phyloP scores from a whole-genome alignment of 2,329 filamentous ascomycete genomes.

The Epichloe typhina region DNA sequence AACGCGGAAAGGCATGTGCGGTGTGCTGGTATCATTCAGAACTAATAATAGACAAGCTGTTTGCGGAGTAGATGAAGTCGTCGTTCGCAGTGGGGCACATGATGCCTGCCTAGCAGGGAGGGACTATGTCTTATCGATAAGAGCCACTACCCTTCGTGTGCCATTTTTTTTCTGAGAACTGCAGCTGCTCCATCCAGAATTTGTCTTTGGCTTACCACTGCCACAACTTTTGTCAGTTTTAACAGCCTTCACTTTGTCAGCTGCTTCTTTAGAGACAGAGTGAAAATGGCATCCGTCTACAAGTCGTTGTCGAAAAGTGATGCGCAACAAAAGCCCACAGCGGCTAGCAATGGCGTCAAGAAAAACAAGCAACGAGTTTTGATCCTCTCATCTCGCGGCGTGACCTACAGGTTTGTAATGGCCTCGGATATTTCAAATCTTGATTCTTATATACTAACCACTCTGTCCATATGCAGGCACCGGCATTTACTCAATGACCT shows the following conservation, averaged over 20 bases:
- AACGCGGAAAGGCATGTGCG: too few species aligned
- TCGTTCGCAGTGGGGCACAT: too few species aligned
- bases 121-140: constrained; percentile 3
- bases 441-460: neutral
- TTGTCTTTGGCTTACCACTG: neutral
- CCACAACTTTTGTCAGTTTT: neutral
- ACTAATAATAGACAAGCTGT: too few species aligned
- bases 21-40: too few species aligned
- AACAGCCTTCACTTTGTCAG: neutral
- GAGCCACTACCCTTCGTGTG: neutral
- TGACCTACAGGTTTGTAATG: constrained; percentile 61
- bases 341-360: constrained; percentile 33
- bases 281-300: constrained; percentile 54
- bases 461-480: constrained; percentile 45
- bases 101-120: too few species aligned
- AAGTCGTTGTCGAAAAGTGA: constrained; percentile 55
- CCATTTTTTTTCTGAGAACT: neutral
- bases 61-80: too few species aligned
- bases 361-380: constrained; percentile 68
- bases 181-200: neutral
- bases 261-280: neutral
- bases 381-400: constrained; percentile 82
- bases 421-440: neutral
- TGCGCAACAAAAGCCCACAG: constrained; percentile 34
- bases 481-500: constrained; percentile 88